Conservation (phyloP, 768 basidiomycete species). For the Boletus sensibilis region DNA sequence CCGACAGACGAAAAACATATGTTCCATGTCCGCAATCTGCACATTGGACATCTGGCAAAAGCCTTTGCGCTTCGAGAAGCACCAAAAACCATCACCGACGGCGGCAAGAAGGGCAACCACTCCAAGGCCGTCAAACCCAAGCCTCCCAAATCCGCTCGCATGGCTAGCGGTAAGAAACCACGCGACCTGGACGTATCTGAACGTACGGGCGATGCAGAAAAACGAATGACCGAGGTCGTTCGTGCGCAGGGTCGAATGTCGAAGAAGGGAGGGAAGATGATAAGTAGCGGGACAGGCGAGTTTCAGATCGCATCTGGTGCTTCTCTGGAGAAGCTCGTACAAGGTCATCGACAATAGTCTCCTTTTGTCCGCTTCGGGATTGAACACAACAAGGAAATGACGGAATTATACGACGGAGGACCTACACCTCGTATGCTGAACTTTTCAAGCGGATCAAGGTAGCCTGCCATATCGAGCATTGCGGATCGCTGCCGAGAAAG, state of each 20-base stretch:
- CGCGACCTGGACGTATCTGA: slow-evolving; percentile 37
- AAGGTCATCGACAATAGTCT: slow-evolving; percentile 16
- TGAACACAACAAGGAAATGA: neutral
- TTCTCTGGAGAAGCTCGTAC: slow-evolving; percentile 60
- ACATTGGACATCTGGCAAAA: slow-evolving; percentile 92
- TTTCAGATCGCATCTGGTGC: slow-evolving; percentile 74
- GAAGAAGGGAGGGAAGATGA: slow-evolving; percentile 77
- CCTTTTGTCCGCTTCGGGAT: neutral
- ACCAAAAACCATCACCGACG: slow-evolving; percentile 44
- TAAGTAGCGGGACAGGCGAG: slow-evolving; percentile 64
- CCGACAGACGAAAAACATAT: slow-evolving; percentile 93
- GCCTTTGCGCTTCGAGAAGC: slow-evolving; percentile 89
- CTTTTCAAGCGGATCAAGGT: neutral
- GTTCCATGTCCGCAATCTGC: slow-evolving; percentile 92
- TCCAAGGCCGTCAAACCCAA: slow-evolving; percentile 5
- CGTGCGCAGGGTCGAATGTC: slow-evolving; percentile 77
- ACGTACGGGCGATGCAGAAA: slow-evolving; percentile 57
- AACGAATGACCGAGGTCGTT: slow-evolving; percentile 84
- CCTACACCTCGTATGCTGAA: neutral
- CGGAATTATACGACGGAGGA: neutral
- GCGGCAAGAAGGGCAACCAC: slow-evolving; percentile 17
- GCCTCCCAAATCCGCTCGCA: slow-evolving; percentile 1
- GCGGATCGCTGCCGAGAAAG: neutral
- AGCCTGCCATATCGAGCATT: neutral
- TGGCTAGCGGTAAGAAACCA: slow-evolving; percentile 20